A percentile compares a stretch with the other conserved stretches of the same genome.
phyloP scores from a whole-genome alignment of 2,329 filamentous ascomycete genomes.

The Phialophora expanda region DNA sequence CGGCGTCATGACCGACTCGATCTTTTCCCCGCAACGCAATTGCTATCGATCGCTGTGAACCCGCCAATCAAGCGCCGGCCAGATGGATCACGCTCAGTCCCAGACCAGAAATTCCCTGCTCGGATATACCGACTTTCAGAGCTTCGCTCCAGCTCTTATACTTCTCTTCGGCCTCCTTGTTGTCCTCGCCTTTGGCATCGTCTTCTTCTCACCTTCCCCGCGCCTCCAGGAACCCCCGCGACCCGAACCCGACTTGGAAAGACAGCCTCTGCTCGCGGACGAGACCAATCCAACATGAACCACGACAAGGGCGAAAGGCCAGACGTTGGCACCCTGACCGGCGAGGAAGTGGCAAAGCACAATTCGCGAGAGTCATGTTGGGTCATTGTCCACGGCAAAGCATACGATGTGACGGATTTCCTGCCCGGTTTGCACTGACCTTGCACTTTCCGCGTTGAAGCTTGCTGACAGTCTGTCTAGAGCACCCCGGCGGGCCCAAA shows the following conservation, averaged over 20 bases:
- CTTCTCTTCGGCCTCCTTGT: conserved; percentile 35
- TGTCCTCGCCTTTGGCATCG: conserved; percentile 32
- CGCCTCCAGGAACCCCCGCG: conserved; percentile 14
- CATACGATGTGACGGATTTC: conserved; percentile 89
- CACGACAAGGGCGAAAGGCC: conserved; percentile 34
- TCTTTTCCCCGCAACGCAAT: conserved; percentile 33
- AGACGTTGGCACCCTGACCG: conserved; percentile 51
- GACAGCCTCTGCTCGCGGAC: conserved; percentile 28
- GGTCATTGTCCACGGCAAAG: conserved; percentile 87
- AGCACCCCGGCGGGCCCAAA: conserved; percentile 86
- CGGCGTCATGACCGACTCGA: conserved; percentile 23
- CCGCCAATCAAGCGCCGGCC: conserved; percentile 25
- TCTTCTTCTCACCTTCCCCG: conserved; percentile 28
- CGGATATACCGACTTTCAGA: conserved; percentile 19
- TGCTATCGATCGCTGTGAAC: background rate
- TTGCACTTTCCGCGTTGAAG: background rate
- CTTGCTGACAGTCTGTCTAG: conserved; percentile 48
- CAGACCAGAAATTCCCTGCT: conserved; percentile 19
- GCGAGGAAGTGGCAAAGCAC: conserved; percentile 72
- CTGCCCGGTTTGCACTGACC: conserved; percentile 56
- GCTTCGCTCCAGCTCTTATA: conserved; percentile 31
- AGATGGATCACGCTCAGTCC: conserved; percentile 32
- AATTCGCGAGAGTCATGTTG: conserved; percentile 83
- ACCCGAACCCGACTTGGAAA: conserved; percentile 23
- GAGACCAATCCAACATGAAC: conserved; percentile 33